phyloP scores from a whole-genome alignment of 2,329 filamentous ascomycete species.

The Plenodomus tracheiphilus region DNA sequence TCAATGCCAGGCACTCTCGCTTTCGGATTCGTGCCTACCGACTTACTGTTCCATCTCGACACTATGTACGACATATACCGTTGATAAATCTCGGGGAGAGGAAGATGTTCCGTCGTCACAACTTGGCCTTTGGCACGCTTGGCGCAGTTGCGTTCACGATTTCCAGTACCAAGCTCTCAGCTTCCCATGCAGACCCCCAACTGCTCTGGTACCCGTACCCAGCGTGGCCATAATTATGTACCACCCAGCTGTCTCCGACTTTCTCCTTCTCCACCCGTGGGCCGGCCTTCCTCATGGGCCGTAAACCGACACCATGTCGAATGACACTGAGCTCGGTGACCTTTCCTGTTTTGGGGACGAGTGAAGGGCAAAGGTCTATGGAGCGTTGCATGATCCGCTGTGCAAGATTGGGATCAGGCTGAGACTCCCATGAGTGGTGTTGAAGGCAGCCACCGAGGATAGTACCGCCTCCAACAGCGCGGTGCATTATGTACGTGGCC shows the following conservation, averaged over 20 bases:
- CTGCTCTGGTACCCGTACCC: constrained; percentile 71
- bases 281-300: constrained; percentile 74
- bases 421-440: constrained; percentile 75
- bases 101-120: neutral
- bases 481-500: constrained; percentile 78
- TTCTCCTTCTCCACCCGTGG: constrained; percentile 75
- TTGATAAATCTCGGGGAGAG: too few relatives aligned
- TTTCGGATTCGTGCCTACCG: neutral
- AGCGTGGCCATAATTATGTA: constrained; percentile 80
- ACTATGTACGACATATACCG: too few relatives aligned
- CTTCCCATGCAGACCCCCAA: constrained; percentile 49
- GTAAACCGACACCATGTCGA: constrained; percentile 78
- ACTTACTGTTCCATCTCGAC: too few relatives aligned
- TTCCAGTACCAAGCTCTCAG: constrained; percentile 43
- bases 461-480: constrained; percentile 75
- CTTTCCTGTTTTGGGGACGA: constrained; percentile 63
- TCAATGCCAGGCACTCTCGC: neutral
- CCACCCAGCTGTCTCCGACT: constrained; percentile 65
- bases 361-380: constrained; percentile 64
- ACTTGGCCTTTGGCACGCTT: constrained; percentile 7
- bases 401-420: constrained; percentile 78
- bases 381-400: constrained; percentile 81
- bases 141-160: constrained; percentile 15
- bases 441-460: constrained; percentile 86
- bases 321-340: constrained; percentile 73